Base-by-base conservation (phyloP, 768 basidiomycete species). In the Mycena filopes region DNA sequence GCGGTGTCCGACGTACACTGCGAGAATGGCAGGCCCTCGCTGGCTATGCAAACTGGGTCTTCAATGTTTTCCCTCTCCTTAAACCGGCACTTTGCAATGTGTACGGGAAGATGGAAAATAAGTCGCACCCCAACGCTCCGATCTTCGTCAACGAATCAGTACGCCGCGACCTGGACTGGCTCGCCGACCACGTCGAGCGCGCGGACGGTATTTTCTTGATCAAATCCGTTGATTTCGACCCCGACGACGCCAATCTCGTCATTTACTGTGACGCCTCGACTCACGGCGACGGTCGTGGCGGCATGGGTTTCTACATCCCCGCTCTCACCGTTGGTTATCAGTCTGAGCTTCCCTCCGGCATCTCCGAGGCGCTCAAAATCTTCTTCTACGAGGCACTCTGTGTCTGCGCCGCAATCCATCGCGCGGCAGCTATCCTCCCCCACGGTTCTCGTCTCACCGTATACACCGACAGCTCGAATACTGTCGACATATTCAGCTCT, bases 21-120 rank as follows among this genome's bases (percentile, higher is more conserved):
- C 60, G 25, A 12, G 41, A 54, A 10, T 61, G 38, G 28, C 74
- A 78, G 49, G 53, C 60, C 3, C 50, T 80, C 0, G 51, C 72
- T 2, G 78, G 79, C 0, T 76, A 71, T 63, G 38, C 73, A 11
- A 79, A 76, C 41, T 81, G 79, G 79, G n/a, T 67, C 0, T 69
- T 81, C 16, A 79, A 79, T 29, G 75, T 77, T 15, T 73, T 69
- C 25, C 79, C 77, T 1, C 51, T 74, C 3, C 55, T 78, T 0
- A 40, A 70, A 0, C 76, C 76, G 0, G 71, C 69, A 3, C 69
- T 80, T 1, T 70, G 48, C 42, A 29, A 67, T 13, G 20, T 77
- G 5, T 79, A 78, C 46, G 31, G 46, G n/a, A n/a, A n/a, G n/a
- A n/a, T n/a, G n/a, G n/a, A n/a, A n/a, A n/a, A n/a, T n/a, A n/a